Evolutionary conservation across 345 rosid genomes (phyloP).

Genomic region (Pugionium cornutum): DNA sequence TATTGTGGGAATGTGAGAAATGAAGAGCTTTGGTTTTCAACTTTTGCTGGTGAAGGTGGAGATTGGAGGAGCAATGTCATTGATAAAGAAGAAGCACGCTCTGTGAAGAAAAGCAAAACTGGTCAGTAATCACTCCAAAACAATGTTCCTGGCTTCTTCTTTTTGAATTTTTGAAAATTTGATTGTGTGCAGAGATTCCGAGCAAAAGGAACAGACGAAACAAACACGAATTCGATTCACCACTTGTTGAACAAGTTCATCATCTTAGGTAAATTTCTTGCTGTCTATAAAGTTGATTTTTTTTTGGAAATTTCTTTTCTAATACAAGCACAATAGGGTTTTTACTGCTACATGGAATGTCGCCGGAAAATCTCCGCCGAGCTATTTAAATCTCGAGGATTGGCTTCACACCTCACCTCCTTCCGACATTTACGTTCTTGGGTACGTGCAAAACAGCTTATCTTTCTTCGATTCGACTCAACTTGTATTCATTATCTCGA

Average conservation of each 20-base stretch:
- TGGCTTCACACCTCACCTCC: slow-evolving; percentile 96
- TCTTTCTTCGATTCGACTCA: not conserved
- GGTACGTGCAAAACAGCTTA: slow-evolving; percentile 47
- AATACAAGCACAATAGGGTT: slow-evolving; percentile 21
- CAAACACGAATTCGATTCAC: slow-evolving; percentile 62
- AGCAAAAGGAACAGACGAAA: slow-evolving; percentile 54
- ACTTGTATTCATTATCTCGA: not conserved
- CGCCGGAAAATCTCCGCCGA: slow-evolving; percentile 96
- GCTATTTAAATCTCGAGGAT: slow-evolving; percentile 76
- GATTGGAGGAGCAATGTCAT: slow-evolving; percentile 68
- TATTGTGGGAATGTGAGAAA: slow-evolving; percentile 32
- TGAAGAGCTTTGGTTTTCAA: slow-evolving; percentile 44
- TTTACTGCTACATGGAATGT: slow-evolving; percentile 99
- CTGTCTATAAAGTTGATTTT: not conserved
- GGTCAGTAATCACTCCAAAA: slow-evolving; percentile 53
- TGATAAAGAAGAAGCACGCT: slow-evolving; percentile 80
- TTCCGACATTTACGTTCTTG: slow-evolving; percentile 95
- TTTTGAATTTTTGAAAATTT: no score
- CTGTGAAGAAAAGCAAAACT: slow-evolving; percentile 76
- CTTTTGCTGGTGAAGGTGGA: slow-evolving; percentile 80
- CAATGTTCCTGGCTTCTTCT: not conserved
- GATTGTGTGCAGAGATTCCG: slow-evolving; percentile 47
- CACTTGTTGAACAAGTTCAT: slow-evolving; percentile 45
- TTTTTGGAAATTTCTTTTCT: not conserved
- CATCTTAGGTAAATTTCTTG: slow-evolving; percentile 52